Evolutionary conservation across 306 rosid species (phyloP).

Genomic region (Trifolium fragiferum): DNA sequence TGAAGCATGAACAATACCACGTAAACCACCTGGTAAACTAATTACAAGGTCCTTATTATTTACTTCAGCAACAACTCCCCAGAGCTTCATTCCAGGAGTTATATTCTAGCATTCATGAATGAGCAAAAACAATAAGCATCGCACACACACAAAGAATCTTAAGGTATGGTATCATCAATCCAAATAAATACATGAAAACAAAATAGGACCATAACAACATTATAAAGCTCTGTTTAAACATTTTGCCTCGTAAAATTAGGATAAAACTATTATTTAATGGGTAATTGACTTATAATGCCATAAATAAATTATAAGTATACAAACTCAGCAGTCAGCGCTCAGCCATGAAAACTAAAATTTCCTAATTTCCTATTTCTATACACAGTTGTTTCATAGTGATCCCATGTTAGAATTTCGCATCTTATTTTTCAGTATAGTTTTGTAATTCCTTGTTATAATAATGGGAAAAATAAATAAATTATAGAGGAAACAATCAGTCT

Average conservation of each 20-base stretch:
- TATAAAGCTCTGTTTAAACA: neutral
- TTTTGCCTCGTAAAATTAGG: neutral
- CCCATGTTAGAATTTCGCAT: neutral
- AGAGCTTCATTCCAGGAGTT: constrained; percentile 86
- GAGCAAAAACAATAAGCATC: constrained; percentile 20
- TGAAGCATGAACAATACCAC: constrained; percentile 82
- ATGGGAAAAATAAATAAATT: too few relatives aligned
- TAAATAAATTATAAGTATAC: neutral
- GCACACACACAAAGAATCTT: neutral
- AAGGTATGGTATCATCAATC: neutral
- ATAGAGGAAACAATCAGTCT: too few relatives aligned
- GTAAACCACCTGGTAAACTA: constrained; percentile 90
- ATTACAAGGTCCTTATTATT: constrained; percentile 82
- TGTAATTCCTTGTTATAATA: neutral
- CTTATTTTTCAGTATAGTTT: neutral
- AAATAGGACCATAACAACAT: neutral
- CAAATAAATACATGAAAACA: neutral
- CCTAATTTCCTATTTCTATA: neutral
- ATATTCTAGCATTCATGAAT: constrained; percentile 60
- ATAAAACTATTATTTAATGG: neutral
- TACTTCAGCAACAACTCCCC: constrained; percentile 97
- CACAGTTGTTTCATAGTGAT: neutral
- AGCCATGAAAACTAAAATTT: neutral
- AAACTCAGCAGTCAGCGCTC: constrained; percentile 10
- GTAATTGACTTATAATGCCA: neutral